A percentile compares a stretch with the other conserved stretches of the same genome.
Evolutionary conservation across 1,284 basidiomycete genomes (phyloP).

Genomic region (Malassezia cuniculi): DNA sequence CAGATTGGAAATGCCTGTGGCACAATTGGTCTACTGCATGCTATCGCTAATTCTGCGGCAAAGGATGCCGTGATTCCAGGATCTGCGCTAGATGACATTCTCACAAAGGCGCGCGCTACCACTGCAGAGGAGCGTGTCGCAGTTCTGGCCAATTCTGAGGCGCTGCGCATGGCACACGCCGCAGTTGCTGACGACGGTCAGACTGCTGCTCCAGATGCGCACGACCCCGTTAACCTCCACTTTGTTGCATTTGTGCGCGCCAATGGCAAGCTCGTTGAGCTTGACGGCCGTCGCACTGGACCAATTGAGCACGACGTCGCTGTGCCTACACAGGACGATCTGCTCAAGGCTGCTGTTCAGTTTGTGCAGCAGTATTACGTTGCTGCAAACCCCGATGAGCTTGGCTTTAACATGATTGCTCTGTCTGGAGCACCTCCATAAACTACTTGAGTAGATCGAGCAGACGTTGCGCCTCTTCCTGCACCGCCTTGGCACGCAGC

Average conservation of each 20-base stretch:
- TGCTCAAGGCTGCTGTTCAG: slow-evolving; percentile 20
- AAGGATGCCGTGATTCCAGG: slow-evolving; percentile 15
- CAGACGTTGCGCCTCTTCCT: slow-evolving; percentile 4
- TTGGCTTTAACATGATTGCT: slow-evolving; percentile 42
- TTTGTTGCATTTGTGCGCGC: slow-evolving; percentile 42
- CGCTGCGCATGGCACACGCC: slow-evolving; percentile 27
- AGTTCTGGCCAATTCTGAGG: slow-evolving; percentile 19
- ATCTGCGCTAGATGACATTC: slow-evolving; percentile 26
- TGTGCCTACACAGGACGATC: slow-evolving; percentile 18
- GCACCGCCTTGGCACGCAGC: no score
- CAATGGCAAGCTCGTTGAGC: slow-evolving; percentile 29
- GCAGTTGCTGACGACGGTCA: slow-evolving; percentile 29
- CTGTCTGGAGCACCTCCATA: slow-evolving; percentile 16
- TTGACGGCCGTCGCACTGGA: slow-evolving; percentile 38
- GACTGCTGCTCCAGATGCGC: slow-evolving; percentile 31
- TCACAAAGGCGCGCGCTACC: slow-evolving; percentile 20
- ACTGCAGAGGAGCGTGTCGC: slow-evolving; percentile 14
- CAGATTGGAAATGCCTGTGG: slow-evolving; percentile 44
- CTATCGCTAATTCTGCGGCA: slow-evolving; percentile 34
- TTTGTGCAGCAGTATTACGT: slow-evolving; percentile 36
- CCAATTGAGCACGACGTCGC: slow-evolving; percentile 25
- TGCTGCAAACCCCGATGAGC: slow-evolving; percentile 26
- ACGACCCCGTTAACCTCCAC: slow-evolving; percentile 38
- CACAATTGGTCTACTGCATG: slow-evolving; percentile 44
- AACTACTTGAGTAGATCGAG: not conserved